These are phyloP conservation scores for Leishmania amazonensis DNA, from an alignment of 208 protist genomes.

Conservation along the genomic window DNA sequence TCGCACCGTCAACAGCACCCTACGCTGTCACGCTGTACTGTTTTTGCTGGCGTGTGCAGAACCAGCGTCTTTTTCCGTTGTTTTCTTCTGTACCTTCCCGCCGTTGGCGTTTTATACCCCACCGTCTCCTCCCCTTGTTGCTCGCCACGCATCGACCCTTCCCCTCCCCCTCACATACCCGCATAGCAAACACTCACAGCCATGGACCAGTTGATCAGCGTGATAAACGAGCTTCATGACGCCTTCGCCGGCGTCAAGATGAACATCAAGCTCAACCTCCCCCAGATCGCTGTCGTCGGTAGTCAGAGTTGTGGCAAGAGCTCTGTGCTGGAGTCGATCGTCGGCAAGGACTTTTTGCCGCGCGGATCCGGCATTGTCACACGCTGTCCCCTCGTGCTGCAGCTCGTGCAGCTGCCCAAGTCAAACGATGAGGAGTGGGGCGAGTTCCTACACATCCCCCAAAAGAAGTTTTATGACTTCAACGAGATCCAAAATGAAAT, in stretches of 20 bases:
- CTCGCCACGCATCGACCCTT: not conserved
- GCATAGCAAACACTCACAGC: not conserved
- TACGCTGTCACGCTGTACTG: not conserved
- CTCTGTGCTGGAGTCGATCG: constrained; percentile 99
- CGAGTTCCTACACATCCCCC: constrained; percentile 90
- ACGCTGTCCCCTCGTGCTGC: constrained; percentile 98
- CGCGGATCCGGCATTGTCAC: constrained; percentile 99
- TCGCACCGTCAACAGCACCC: too few relatives aligned
- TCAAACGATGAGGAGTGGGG: constrained; percentile 73
- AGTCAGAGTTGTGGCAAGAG: constrained; percentile 96
- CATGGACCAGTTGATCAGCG: constrained; percentile 97
- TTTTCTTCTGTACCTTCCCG: not conserved
- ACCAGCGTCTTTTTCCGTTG: not conserved
- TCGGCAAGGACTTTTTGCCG: constrained; percentile 99
- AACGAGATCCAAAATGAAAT: constrained; percentile 96
- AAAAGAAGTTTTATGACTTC: constrained; percentile 96
- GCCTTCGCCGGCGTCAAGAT: constrained; percentile 92
- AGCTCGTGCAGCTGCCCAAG: constrained; percentile 94
- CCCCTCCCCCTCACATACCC: not conserved
- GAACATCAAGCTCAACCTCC: constrained; percentile 96
- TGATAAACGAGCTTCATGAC: constrained; percentile 98
- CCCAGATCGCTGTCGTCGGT: constrained; percentile 99
- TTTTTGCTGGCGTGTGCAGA: not conserved
- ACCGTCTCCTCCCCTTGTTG: not conserved
- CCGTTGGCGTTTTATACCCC: not conserved